Conservation (phyloP, 306 rosid genomes). For the Luffa aegyptiaca region DNA sequence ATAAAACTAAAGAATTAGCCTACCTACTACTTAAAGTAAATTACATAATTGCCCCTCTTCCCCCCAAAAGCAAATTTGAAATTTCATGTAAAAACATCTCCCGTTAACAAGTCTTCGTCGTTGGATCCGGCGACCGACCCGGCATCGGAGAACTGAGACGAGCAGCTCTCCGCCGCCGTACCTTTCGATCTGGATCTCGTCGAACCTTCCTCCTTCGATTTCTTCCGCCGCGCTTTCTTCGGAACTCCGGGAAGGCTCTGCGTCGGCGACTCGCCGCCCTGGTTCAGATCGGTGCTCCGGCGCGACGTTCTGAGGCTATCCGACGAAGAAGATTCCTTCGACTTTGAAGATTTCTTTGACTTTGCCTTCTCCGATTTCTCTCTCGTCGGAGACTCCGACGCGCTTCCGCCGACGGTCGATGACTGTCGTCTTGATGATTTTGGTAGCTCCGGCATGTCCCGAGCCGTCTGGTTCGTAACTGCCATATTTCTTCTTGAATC, state of each 20-base stretch:
- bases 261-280: constrained; percentile 26
- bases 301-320: constrained; percentile 15
- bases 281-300: constrained; percentile 16
- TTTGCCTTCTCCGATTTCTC: constrained; percentile 52
- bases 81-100: constrained; percentile 16
- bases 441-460: constrained; percentile 32
- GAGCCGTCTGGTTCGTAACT: constrained; percentile 2
- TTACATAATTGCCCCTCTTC: constrained; percentile 4
- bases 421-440: constrained; percentile 36
- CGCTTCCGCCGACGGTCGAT: constrained; percentile 8
- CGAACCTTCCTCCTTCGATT: constrained; percentile 36
- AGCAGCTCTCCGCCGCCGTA: constrained; percentile 12
- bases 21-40: constrained; percentile 10
- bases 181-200: constrained; percentile 29
- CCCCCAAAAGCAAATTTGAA: not conserved
- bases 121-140: constrained; percentile 17
- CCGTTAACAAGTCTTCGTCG: constrained; percentile 16
- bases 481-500: constrained; percentile 24
- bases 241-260: constrained; percentile 36
- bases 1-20: constrained; percentile 11
- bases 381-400: constrained; percentile 28
- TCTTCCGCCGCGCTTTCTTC: constrained; percentile 44
- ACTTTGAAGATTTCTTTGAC: constrained; percentile 35
- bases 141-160: constrained; percentile 10
- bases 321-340: constrained; percentile 20